Conservation (phyloP, 2,329 filamentous ascomycete genomes). For the Fusarium veterinarium region DNA sequence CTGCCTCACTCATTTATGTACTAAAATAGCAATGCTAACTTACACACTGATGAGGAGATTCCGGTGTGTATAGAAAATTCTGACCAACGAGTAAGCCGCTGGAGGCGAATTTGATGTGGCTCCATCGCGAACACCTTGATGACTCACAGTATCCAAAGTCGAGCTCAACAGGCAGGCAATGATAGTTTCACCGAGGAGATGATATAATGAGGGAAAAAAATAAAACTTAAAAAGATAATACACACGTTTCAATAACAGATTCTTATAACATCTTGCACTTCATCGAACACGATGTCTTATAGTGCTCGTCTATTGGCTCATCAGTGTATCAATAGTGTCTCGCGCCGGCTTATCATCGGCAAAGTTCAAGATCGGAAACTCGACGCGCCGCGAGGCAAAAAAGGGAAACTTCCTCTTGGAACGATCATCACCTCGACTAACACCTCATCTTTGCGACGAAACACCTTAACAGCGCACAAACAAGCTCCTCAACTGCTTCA, state of each 20-base stretch:
- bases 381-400: conserved; percentile 43
- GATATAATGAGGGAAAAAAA: background rate
- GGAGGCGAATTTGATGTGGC: conserved; percentile 5
- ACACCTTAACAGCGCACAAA: conserved; percentile 24
- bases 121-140: conserved; percentile 14
- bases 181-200: background rate
- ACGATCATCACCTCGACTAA: conserved; percentile 31
- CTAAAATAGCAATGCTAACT: background rate
- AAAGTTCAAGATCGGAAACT: conserved; percentile 32
- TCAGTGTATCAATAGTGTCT: conserved; percentile 12
- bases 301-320: conserved; percentile 26
- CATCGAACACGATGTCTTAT: conserved; percentile 30
- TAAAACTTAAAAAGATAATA: background rate
- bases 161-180: background rate
- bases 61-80: background rate
- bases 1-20: background rate
- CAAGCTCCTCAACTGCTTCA: conserved; percentile 2
- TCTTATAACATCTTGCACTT: conserved; percentile 5
- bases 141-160: conserved; percentile 12
- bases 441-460: conserved; percentile 31
- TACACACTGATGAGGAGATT: background rate
- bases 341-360: conserved; percentile 46
- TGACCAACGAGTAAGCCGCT: background rate
- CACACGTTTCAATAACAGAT: background rate
- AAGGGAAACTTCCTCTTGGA: conserved; percentile 31